Evolutionary conservation across 805 yeast species (phyloP).

Genomic region (Ogataea siamensis): DNA sequence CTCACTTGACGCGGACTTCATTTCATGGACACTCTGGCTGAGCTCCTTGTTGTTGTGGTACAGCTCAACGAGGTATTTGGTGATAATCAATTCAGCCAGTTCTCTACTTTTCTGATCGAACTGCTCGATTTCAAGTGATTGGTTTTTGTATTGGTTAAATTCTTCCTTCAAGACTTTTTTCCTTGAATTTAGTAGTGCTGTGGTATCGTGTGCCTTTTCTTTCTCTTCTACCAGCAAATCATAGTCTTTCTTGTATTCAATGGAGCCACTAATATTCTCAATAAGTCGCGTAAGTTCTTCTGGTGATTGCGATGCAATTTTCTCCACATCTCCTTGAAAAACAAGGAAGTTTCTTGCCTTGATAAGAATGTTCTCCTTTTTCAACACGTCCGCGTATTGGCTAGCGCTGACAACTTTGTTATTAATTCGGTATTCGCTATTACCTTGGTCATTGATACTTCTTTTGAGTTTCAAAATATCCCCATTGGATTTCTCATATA

Average conservation of each 20-base stretch:
- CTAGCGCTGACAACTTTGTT: conserved; percentile 56
- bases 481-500: conserved; percentile 64
- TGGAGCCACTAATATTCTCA: conserved; percentile 83
- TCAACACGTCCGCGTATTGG: conserved; percentile 65
- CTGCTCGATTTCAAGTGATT: conserved; percentile 65
- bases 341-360: conserved; percentile 91
- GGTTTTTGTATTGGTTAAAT: conserved; percentile 73
- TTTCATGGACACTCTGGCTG: conserved; percentile 29
- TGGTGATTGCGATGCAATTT: conserved; percentile 84
- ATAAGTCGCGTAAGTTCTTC: conserved; percentile 67
- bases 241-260: conserved; percentile 64
- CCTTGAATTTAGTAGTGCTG: conserved; percentile 63
- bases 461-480: conserved; percentile 61
- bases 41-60: conserved; percentile 54
- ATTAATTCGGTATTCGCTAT: conserved; percentile 67
- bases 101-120: conserved; percentile 56
- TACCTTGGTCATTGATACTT: conserved; percentile 54
- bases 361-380: conserved; percentile 75
- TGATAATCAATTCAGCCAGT: conserved; percentile 44
- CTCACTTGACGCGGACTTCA: conserved; percentile 27
- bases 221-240: conserved; percentile 60
- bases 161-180: conserved; percentile 72
- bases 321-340: conserved; percentile 96
- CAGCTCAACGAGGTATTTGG: conserved; percentile 60
- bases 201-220: conserved; percentile 61